A percentile compares a stretch with the other conserved stretches of the same genome.
Conservation (phyloP, 2,329 filamentous ascomycete genomes). For the Colletotrichum lindemuthianum region DNA sequence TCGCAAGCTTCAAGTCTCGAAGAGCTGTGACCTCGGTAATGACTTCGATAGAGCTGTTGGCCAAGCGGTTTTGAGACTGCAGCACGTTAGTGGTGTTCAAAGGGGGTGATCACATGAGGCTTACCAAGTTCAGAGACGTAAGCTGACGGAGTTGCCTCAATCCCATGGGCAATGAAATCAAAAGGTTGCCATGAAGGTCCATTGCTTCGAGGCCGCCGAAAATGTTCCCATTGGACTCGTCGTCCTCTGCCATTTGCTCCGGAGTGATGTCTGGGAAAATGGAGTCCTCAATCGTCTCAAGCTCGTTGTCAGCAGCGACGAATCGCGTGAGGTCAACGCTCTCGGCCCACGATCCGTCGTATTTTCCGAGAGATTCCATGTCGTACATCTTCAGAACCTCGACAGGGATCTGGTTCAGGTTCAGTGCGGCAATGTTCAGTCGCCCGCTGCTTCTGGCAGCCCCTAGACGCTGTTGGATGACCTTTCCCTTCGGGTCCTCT, state of each 20-base stretch:
- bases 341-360: slow-evolving; percentile 84
- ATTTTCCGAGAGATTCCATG: slow-evolving; percentile 71
- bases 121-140: slow-evolving; percentile 83
- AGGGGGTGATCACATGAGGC: slow-evolving; percentile 38
- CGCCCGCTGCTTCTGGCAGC: slow-evolving; percentile 80
- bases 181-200: slow-evolving; percentile 86
- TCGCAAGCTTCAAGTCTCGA: slow-evolving; percentile 82
- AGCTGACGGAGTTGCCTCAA: slow-evolving; percentile 77
- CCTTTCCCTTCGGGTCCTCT: slow-evolving; percentile 68
- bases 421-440: slow-evolving; percentile 88
- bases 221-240: slow-evolving; percentile 75
- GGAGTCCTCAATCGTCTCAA: slow-evolving; percentile 76
- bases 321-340: slow-evolving; percentile 87
- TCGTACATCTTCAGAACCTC: slow-evolving; percentile 94
- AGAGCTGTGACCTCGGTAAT: slow-evolving; percentile 78
- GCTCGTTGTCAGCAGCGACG: slow-evolving; percentile 88
- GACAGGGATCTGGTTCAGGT: slow-evolving; percentile 79
- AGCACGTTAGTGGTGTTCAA: slow-evolving; percentile 34
- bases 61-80: slow-evolving; percentile 83
- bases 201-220: slow-evolving; percentile 85
- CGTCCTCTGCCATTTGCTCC: slow-evolving; percentile 67
- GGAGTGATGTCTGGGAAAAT: slow-evolving; percentile 80
- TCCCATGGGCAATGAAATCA: slow-evolving; percentile 78
- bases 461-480: slow-evolving; percentile 78
- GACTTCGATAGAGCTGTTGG: slow-evolving; percentile 75